phyloP scores from a whole-genome alignment of 2,329 filamentous ascomycete genomes.

The Neonectria neomacrospora region DNA sequence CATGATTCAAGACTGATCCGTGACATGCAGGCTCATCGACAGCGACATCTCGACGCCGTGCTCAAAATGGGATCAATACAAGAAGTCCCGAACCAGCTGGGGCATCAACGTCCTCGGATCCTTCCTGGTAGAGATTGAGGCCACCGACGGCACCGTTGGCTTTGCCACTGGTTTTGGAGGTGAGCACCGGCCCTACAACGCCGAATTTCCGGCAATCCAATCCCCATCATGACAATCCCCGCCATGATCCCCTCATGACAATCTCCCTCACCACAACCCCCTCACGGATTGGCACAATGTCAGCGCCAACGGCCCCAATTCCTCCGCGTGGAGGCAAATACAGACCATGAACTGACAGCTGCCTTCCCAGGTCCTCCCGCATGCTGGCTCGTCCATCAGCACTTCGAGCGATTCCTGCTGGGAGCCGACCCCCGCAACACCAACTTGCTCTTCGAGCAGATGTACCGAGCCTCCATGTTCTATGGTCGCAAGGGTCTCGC shows the following conservation, averaged over 20 bases:
- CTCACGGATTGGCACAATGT: not conserved
- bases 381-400: constrained; percentile 93
- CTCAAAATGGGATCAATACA: constrained; percentile 89
- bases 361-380: constrained; percentile 77
- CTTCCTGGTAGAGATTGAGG: constrained; percentile 90
- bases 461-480: constrained; percentile 97
- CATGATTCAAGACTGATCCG: constrained; percentile 6
- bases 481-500: constrained; percentile 94
- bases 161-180: constrained; percentile 94
- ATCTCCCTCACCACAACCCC: not conserved
- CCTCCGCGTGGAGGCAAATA: not conserved
- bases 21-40: constrained; percentile 83
- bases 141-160: constrained; percentile 89
- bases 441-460: constrained; percentile 93
- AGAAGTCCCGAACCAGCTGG: constrained; percentile 89
- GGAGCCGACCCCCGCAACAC: constrained; percentile 91
- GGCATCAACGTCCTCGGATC: constrained; percentile 96
- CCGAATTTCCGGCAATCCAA: not conserved
- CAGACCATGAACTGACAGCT: constrained; percentile 17
- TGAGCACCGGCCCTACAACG: constrained; percentile 45
- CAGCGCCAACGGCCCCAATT: constrained; percentile 3
- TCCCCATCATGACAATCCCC: not conserved
- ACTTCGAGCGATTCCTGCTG: constrained; percentile 92
- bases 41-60: constrained; percentile 92
- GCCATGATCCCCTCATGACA: not conserved